Percentiles rank a stretch among this genome's conserved stretches.
Evolutionary conservation across 179 eudicot genomes (phyloP).

Genomic region (Vitellaria paradoxa): DNA sequence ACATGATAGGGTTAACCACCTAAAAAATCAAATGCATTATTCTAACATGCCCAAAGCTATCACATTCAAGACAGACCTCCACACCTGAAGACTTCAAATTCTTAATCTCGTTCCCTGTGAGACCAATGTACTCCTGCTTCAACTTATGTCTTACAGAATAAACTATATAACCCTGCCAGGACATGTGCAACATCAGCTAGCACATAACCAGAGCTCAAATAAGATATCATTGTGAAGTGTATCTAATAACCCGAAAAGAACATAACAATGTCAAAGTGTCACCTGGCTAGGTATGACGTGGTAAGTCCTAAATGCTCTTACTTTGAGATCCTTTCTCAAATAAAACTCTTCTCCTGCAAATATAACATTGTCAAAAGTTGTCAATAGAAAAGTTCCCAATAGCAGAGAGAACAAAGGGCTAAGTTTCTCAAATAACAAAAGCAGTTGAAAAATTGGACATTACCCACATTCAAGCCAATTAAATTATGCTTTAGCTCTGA

Average conservation of each 20-base stretch:
- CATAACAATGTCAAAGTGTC: not conserved
- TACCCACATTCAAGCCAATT: slow-evolving; percentile 79
- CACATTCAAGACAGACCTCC: slow-evolving; percentile 54
- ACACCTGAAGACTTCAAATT: slow-evolving; percentile 71
- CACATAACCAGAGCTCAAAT: not conserved
- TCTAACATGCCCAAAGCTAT: slow-evolving; percentile 4
- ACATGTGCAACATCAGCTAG: not conserved
- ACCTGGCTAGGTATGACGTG: slow-evolving; percentile 93
- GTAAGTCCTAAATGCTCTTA: slow-evolving; percentile 78
- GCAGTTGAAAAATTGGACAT: slow-evolving; percentile 13
- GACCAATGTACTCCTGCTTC: slow-evolving; percentile 74
- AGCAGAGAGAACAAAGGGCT: slow-evolving; percentile 7
- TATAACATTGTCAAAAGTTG: not conserved
- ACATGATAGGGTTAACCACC: not conserved
- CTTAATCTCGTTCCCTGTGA: slow-evolving; percentile 70
- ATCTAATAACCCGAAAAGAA: not conserved
- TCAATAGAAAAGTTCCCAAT: not conserved
- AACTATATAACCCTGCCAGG: slow-evolving; percentile 71
- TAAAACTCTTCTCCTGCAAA: slow-evolving; percentile 71
- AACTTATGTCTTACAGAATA: slow-evolving; percentile 79
- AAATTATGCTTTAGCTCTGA: slow-evolving; percentile 80
- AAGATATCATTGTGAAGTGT: not conserved
- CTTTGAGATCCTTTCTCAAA: slow-evolving; percentile 78
- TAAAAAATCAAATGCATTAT: not conserved
- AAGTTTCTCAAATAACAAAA: not conserved